A percentile compares a stretch with the other conserved stretches of the same genome.
Conservation (phyloP, 129 eudicot species). For the Helianthus annuus region DNA sequence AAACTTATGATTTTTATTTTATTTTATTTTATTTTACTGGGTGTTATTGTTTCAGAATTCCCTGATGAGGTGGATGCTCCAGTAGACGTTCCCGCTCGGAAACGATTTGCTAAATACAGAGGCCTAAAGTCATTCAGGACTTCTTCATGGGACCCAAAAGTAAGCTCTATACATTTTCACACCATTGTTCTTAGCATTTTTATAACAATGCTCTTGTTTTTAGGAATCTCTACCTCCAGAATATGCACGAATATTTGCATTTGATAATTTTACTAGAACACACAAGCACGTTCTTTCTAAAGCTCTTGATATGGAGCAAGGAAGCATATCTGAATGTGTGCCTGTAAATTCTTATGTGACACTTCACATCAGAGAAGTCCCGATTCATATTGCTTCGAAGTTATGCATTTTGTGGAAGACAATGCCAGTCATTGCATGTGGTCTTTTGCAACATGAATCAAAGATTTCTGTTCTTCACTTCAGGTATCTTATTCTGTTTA, state of each 20-base stretch:
- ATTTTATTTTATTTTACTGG: background rate
- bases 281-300: constrained; percentile 79
- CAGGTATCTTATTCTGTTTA: constrained; percentile 45
- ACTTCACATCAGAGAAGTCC: constrained; percentile 71
- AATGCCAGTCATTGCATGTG: constrained; percentile 72
- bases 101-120: constrained; percentile 94
- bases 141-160: constrained; percentile 98
- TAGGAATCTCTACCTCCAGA: constrained; percentile 96
- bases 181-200: background rate
- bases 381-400: constrained; percentile 57
- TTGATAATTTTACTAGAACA: constrained; percentile 83
- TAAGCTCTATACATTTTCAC: constrained; percentile 20
- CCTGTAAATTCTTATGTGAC: constrained; percentile 66
- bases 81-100: constrained; percentile 82
- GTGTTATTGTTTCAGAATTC: constrained; percentile 54
- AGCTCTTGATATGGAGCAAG: constrained; percentile 67
- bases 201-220: background rate
- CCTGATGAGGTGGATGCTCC: constrained; percentile 99
- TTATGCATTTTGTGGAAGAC: constrained; percentile 39
- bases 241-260: constrained; percentile 77
- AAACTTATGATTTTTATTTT: background rate
- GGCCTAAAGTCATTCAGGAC: constrained; percentile 95
- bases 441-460: constrained; percentile 90
- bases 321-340: constrained; percentile 48
- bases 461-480: constrained; percentile 95